Base-by-base conservation (phyloP, 495 filamentous ascomycete genomes). In the Trichocladium antarcticum region DNA sequence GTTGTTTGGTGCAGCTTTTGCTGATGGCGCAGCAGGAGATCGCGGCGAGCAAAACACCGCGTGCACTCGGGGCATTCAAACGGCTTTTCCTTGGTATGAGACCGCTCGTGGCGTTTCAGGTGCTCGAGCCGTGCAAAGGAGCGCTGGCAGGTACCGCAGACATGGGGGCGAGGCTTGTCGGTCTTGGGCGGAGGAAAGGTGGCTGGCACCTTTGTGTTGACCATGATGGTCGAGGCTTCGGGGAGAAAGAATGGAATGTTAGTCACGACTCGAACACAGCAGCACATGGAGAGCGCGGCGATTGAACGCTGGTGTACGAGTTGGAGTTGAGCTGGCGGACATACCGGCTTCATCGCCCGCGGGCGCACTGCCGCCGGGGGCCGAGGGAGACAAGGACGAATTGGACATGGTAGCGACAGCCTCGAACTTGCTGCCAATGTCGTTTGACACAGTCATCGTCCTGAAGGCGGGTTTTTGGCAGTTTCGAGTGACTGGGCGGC, bases 1-100 rank as follows among this genome's bases (percentile, higher is more conserved):
- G 85, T 84, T n/a, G 88, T 93, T 81, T 94, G 86, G 61, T 99
- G 92, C 12, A 99, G 76, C 73, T 99, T 99, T 74, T 99, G 92
- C 71, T 99, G 92, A 68, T 99, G 92, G 22, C 92, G 79, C 49
- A 99, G 72, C 45, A 99, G 78, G 50, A 99, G 67, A 65, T 99
- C 92, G 49, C 92, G 79, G 29, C 92, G 80, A 27, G 92, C 92
- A 71, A 99, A 99, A 74, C 92, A 97, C 61, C 92, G 72, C 17
- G 86, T 75, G 62, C 92, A 99, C 64, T 97, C 89, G 20, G 90
- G 89, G 55, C 92, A 99, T 63, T 95, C 90, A 61, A 99, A 99
- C 2, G 92, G 92, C 72, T 98, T 98, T 64, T 99, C 92, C 63
- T 99, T 99, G 10, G 92, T 99, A 59, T 99, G 92, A 16, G 92